phyloP scores from a whole-genome alignment of 2,329 filamentous ascomycete genomes.

The Verticillium klebahnii region DNA sequence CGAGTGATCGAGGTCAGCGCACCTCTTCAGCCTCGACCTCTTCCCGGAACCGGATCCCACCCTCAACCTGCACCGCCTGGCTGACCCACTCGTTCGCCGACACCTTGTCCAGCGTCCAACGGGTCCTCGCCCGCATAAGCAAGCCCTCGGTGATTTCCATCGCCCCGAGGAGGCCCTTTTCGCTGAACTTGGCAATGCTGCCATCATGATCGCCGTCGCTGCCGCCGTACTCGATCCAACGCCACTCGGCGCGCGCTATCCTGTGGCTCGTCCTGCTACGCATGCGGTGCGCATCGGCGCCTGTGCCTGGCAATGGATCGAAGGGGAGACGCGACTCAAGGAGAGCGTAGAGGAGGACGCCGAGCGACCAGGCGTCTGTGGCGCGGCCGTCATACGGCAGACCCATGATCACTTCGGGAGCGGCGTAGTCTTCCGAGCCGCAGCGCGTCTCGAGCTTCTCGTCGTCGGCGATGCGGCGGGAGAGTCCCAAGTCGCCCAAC shows the following conservation, averaged over 20 bases:
- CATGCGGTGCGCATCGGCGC: conserved; percentile 67
- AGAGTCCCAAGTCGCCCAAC: conserved; percentile 87
- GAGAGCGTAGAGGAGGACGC: conserved; percentile 87
- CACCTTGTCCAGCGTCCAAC: conserved; percentile 73
- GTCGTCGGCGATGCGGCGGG: conserved; percentile 76
- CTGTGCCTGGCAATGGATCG: conserved; percentile 75
- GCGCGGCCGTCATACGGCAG: conserved; percentile 89
- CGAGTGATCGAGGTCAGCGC: conserved; percentile 11
- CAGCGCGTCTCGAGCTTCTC: conserved; percentile 91
- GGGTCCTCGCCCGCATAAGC: conserved; percentile 73
- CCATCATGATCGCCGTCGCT: conserved; percentile 83
- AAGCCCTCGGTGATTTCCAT: conserved; percentile 79
- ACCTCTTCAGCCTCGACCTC: conserved; percentile 55
- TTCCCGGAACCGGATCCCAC: conserved; percentile 54
- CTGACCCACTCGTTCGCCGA: conserved; percentile 71
- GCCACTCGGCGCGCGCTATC: conserved; percentile 95
- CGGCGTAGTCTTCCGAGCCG: conserved; percentile 94
- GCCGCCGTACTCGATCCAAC: conserved; percentile 82
- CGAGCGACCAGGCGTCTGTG: conserved; percentile 92
- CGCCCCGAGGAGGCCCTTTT: conserved; percentile 65
- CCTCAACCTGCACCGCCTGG: conserved; percentile 65
- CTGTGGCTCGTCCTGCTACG: conserved; percentile 81
- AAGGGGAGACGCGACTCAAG: conserved; percentile 93
- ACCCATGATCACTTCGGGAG: conserved; percentile 92
- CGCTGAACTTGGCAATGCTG: conserved; percentile 54